A percentile compares a stretch with the other conserved stretches of the same genome.
Conservation (phyloP, 1,139 yeast species). For the Yamadazyma epiphylla region DNA sequence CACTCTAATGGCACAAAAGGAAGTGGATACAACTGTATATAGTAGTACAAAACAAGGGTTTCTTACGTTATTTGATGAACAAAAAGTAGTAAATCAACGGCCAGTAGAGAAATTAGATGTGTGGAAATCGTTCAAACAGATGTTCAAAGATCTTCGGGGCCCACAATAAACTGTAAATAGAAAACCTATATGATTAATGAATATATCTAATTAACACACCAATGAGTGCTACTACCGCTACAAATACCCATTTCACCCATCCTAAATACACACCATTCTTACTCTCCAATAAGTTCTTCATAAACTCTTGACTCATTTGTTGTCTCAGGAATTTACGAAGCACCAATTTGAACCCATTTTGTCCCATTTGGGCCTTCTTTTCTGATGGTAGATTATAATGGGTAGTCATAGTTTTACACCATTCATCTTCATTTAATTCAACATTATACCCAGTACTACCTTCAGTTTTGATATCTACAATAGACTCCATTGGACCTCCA, state of each 20-base stretch:
- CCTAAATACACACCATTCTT: too few species aligned
- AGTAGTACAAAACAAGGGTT: conserved; percentile 12
- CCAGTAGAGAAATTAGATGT: conserved; percentile 21
- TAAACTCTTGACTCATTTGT: conserved; percentile 58
- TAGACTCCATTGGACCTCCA: conserved; percentile 93
- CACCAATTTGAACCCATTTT: conserved; percentile 52
- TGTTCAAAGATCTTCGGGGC: conserved; percentile 17
- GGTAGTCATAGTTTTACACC: conserved; percentile 55
- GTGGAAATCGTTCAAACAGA: conserved; percentile 34
- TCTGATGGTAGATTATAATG: conserved; percentile 26
- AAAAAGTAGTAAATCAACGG: conserved; percentile 13
- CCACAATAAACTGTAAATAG: conserved; percentile 1
- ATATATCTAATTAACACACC: background rate
- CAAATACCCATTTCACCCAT: conserved; percentile 6
- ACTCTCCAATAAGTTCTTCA: conserved; percentile 16
- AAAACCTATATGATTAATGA: conserved; percentile 4
- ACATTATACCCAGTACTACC: conserved; percentile 77
- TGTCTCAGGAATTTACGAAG: conserved; percentile 53
- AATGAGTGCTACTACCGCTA: conserved; percentile 1
- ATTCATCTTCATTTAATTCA: conserved; percentile 48
- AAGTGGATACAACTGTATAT: conserved; percentile 2
- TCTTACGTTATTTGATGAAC: conserved; percentile 11
- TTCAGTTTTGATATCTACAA: conserved; percentile 39
- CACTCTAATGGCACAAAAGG: conserved; percentile 5
- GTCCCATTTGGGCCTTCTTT: conserved; percentile 33